Base-by-base conservation (phyloP, 805 yeast genomes). In the Starmerella potacharoeniae region DNA sequence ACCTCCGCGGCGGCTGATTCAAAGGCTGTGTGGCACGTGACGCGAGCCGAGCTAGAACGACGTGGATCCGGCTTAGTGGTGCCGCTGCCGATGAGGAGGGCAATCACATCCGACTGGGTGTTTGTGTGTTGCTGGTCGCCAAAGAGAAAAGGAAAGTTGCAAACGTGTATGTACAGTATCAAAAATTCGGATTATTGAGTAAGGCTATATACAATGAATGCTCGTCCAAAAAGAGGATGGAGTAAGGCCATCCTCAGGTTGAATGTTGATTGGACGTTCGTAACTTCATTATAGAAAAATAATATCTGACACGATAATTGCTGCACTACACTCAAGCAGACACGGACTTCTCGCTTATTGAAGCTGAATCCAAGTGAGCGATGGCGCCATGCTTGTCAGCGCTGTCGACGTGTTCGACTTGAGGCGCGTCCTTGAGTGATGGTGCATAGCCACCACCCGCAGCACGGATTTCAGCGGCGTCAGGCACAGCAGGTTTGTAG, bases 401-500 rank as follows among this genome's bases (percentile, higher is more conserved):
- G n/a, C 6, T 33, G 30, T 42, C 43, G 30, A 34, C 30, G 45
- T 35, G 34, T 34, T 43, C 47, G 11, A 11, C 43, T 2, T 10
- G 13, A 14, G 29, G 37, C 4, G 10, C 30, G 4, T 52, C 51
- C 35, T 46, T 55, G 46, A 60, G 13, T 5, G 66, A 61, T 3
- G 69, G 68, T 22, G 68, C 66, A 10, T 61, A 58, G 43, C 68
- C 68, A 43, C 65, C 68, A n/a, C 50, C 49, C n/a, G 46, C 59
- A 30, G 63, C 63, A 46, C 63, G 57, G 56, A 64, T 65, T 9
- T 63, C 68, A 30, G 16, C 55, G 51, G 57, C 50, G 34, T 54
- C 48, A 36, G 59, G 62, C 39, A 56, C 56, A 16, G 35, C 11
- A 17, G 65, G 62, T 53, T 52, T 48, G 59, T 62, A 62, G 51